Evolutionary conservation across 2,329 filamentous ascomycete species (phyloP).

Genomic region (Westerdykella aurantiaca): DNA sequence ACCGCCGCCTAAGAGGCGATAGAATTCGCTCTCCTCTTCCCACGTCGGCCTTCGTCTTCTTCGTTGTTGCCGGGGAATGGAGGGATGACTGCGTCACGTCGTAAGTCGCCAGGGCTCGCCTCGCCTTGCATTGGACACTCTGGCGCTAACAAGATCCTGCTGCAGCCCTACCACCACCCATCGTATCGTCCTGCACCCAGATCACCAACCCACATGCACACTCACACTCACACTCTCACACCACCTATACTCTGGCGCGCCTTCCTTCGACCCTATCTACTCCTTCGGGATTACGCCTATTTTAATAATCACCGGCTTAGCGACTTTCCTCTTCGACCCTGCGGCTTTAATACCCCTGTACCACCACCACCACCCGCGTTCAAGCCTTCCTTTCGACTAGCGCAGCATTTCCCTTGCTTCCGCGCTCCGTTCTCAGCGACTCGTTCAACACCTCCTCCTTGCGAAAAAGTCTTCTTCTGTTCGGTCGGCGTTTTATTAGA

Average conservation of each 20-base stretch:
- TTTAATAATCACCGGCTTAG: slow-evolving; percentile 33
- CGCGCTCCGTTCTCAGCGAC: slow-evolving; percentile 24
- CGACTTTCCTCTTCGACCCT: slow-evolving; percentile 20
- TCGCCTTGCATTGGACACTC: slow-evolving; percentile 23
- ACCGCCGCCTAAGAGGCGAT: slow-evolving; percentile 38
- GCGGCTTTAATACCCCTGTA: slow-evolving; percentile 36
- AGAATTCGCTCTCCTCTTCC: slow-evolving; percentile 8
- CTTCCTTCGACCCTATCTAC: slow-evolving; percentile 9
- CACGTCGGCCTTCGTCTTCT: slow-evolving; percentile 5
- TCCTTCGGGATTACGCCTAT: slow-evolving; percentile 26
- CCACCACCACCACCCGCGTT: slow-evolving; percentile 15
- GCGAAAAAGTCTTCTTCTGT: slow-evolving; percentile 26
- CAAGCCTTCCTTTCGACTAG: slow-evolving; percentile 5
- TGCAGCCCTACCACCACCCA: slow-evolving; percentile 18
- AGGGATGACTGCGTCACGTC: slow-evolving; percentile 27
- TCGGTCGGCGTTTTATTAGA: slow-evolving; percentile 36
- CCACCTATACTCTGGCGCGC: slow-evolving; percentile 11
- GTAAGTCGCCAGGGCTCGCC: slow-evolving; percentile 27
- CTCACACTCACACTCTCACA: slow-evolving; percentile 3
- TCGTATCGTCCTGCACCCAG: slow-evolving; percentile 5
- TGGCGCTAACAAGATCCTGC: slow-evolving; percentile 17
- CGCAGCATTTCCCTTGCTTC: slow-evolving; percentile 17
- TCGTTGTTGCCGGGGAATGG: slow-evolving; percentile 14
- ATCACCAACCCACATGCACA: no score
- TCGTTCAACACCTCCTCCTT: slow-evolving; percentile 21